Conservation (phyloP, 768 basidiomycete species). For the Psilocybe azurescens region DNA sequence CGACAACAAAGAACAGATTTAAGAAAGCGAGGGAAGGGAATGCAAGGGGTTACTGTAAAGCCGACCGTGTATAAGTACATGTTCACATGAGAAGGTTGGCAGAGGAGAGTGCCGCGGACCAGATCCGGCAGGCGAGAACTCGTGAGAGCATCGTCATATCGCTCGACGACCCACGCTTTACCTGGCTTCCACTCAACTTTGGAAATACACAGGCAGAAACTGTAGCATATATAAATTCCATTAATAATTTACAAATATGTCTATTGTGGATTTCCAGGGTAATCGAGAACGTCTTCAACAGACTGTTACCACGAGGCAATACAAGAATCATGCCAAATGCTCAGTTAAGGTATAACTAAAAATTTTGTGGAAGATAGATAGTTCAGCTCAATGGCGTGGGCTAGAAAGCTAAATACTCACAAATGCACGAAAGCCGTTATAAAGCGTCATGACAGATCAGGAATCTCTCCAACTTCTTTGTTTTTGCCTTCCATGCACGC, state of each 20-base stretch:
- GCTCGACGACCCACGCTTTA: too few species aligned
- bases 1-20: conserved; percentile 1
- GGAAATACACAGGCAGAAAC: background rate
- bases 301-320: too few species aligned
- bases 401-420: background rate
- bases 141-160: background rate
- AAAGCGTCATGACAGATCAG: conserved; percentile 41
- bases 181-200: background rate
- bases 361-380: background rate
- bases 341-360: too few species aligned
- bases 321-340: too few species aligned
- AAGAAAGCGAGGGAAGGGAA: conserved; percentile 11
- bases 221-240: background rate
- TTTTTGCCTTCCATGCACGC: conserved; percentile 65
- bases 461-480: conserved; percentile 32
- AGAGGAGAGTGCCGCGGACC: conserved; percentile 18
- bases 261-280: too few species aligned
- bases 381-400: background rate
- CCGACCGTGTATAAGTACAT: conserved; percentile 6
- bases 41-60: conserved; percentile 7
- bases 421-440: background rate
- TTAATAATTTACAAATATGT: background rate
- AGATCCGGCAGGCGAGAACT: conserved; percentile 13
- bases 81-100: conserved; percentile 20
- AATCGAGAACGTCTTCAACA: too few species aligned